phyloP scores from a whole-genome alignment of 176 grass and related monocot genomes.

The Oryza punctata region DNA sequence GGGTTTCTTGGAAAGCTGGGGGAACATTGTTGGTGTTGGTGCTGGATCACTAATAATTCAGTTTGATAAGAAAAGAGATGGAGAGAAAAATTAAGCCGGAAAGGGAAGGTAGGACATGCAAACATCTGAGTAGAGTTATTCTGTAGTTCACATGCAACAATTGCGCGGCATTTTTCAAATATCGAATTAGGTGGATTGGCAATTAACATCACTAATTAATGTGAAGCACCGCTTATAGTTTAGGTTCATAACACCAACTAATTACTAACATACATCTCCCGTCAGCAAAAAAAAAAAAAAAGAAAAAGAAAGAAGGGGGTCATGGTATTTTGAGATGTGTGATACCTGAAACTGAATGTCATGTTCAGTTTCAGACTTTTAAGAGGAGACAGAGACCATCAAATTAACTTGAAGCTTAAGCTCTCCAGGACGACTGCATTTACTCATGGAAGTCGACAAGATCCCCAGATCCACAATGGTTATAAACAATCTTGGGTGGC shows the following conservation, averaged over 20 bases:
- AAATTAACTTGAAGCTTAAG: not conserved
- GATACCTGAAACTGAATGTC: not conserved
- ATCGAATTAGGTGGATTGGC: not conserved
- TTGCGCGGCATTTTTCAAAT: not conserved
- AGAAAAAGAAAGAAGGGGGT: too few species aligned
- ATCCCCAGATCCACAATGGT: conserved; percentile 38
- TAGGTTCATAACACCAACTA: not conserved
- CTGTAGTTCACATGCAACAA: not conserved
- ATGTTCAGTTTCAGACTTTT: not conserved
- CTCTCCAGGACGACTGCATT: not conserved
- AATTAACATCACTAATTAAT: not conserved
- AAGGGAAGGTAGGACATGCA: not conserved
- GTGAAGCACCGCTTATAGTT: not conserved
- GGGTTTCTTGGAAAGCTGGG: conserved; percentile 40
- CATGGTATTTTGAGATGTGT: not conserved
- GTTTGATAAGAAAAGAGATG: not conserved
- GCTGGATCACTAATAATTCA: conserved; percentile 39
- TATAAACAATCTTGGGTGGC: conserved; percentile 22
- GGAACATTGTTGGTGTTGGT: conserved; percentile 6
- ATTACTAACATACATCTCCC: too few species aligned
- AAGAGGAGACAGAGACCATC: not conserved
- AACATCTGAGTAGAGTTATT: not conserved
- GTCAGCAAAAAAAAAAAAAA: not conserved
- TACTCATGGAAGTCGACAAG: not conserved
- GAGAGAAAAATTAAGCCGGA: not conserved